Conservation (phyloP, 805 yeast species). For the Yarrowia porcina region DNA sequence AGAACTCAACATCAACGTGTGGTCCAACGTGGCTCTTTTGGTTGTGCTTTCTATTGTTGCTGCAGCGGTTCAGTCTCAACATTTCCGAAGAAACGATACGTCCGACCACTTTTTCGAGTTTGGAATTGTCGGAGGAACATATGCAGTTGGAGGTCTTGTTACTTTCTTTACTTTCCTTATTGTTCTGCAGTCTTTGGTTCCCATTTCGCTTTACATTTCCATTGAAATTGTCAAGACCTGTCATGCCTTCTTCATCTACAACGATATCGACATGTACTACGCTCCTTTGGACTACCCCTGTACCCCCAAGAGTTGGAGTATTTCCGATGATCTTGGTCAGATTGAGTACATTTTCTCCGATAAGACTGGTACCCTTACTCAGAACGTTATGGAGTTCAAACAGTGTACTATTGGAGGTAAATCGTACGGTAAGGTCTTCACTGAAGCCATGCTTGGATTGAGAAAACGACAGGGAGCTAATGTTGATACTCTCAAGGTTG, state of each 20-base stretch:
- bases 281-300: conserved; percentile 70
- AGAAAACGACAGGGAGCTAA: conserved; percentile 65
- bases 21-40: conserved; percentile 60
- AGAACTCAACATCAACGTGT: conserved; percentile 64
- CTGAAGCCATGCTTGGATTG: conserved; percentile 70
- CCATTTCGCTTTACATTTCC: conserved; percentile 74
- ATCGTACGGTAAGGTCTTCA: conserved; percentile 69
- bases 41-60: conserved; percentile 66
- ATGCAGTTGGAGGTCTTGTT: conserved; percentile 65
- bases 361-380: conserved; percentile 81
- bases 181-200: conserved; percentile 72
- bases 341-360: conserved; percentile 79
- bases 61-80: conserved; percentile 67
- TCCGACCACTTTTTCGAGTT: conserved; percentile 60
- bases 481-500: conserved; percentile 49
- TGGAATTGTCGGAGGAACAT: conserved; percentile 56
- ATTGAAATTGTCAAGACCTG: conserved; percentile 76
- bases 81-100: conserved; percentile 45
- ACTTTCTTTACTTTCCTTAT: conserved; percentile 71
- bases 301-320: conserved; percentile 79
- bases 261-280: conserved; percentile 69
- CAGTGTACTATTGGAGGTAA: conserved; percentile 70
- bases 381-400: conserved; percentile 79
- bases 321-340: conserved; percentile 82
- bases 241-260: conserved; percentile 73